Conservation (phyloP, 2,329 filamentous ascomycete genomes). For the Hypoxylon sp. region DNA sequence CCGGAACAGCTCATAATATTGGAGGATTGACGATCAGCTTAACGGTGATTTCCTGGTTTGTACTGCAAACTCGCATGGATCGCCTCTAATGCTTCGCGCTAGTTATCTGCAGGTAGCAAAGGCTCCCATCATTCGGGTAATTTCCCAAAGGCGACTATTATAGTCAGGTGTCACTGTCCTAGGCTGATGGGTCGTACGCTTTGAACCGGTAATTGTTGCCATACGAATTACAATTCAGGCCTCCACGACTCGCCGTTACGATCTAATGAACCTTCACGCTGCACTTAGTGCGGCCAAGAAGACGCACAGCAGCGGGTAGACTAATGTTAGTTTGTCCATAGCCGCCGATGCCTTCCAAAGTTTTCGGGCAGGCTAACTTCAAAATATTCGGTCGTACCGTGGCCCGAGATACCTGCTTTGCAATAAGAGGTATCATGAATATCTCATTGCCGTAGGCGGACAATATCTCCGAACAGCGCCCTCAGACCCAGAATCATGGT, state of each 20-base stretch:
- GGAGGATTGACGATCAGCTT: not conserved
- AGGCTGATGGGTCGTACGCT: constrained; percentile 29
- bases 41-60: not conserved
- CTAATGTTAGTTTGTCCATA: constrained; percentile 37
- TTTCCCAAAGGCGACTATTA: constrained; percentile 6
- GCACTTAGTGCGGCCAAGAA: constrained; percentile 34
- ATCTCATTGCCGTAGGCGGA: not conserved
- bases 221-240: constrained; percentile 23
- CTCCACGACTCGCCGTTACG: constrained; percentile 34
- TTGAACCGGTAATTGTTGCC: constrained; percentile 35
- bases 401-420: constrained; percentile 1
- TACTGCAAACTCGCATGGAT: not conserved
- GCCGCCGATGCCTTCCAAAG: constrained; percentile 29
- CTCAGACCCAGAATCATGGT: constrained; percentile 26
- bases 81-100: constrained; percentile 12
- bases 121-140: constrained; percentile 7
- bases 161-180: constrained; percentile 15
- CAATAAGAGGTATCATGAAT: constrained; percentile 1
- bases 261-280: constrained; percentile 27
- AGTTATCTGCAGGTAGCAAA: not conserved
- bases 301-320: constrained; percentile 42
- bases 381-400: constrained; percentile 25
- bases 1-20: constrained; percentile 2
- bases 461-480: constrained; percentile 12
- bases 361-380: constrained; percentile 29